These are phyloP conservation scores for Medicago ruthenica DNA, from an alignment of 306 rosid genomes.

Conservation along the genomic window DNA sequence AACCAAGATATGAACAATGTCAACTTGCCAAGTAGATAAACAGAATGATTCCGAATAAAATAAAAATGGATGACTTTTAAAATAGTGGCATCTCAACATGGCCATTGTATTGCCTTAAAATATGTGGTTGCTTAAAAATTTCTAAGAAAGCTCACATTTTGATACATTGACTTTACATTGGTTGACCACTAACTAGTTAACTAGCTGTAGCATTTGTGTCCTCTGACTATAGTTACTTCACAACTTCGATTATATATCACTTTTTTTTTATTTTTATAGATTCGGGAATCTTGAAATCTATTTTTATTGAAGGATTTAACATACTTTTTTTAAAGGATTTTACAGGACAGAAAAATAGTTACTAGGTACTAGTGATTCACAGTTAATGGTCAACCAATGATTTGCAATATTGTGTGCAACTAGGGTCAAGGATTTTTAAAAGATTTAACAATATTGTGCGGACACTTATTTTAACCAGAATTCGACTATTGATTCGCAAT, in stretches of 20 bases:
- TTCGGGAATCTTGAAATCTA: background rate
- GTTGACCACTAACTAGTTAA: slow-evolving; percentile 2
- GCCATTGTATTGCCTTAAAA: background rate
- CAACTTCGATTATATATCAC: background rate
- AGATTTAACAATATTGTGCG: too few species aligned
- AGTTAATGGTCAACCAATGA: too few species aligned
- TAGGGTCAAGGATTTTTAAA: too few species aligned
- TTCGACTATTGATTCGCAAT: too few species aligned
- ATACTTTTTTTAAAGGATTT: background rate
- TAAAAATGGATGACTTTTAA: slow-evolving; percentile 1
- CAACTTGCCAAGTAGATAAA: background rate
- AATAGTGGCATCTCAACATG: background rate
- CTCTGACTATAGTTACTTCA: background rate
- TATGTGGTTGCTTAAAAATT: slow-evolving; percentile 4
- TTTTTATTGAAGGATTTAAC: background rate
- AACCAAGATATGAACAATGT: background rate
- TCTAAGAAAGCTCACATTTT: slow-evolving; percentile 15
- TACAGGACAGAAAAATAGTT: background rate
- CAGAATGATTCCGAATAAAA: background rate
- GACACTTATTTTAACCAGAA: too few species aligned
- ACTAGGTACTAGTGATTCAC: too few species aligned
- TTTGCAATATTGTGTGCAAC: too few species aligned
- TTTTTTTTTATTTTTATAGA: background rate
- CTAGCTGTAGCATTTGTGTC: background rate
- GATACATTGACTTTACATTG: slow-evolving; percentile 40